Base-by-base conservation (phyloP, 257 asterid genomes). In the Oldenlandia corymbosa region DNA sequence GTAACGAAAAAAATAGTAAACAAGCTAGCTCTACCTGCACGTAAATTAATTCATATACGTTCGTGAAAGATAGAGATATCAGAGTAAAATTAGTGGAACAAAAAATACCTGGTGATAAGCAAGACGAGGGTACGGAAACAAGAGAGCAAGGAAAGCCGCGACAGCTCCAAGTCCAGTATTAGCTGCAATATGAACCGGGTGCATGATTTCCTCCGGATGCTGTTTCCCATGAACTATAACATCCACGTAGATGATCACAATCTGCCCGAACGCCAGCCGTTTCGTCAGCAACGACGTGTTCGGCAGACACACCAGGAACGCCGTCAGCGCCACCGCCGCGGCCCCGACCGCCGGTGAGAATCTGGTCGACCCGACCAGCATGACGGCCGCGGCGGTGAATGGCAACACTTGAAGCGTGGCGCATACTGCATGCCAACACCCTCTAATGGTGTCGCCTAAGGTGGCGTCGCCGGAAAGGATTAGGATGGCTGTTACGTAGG, bases 261-360 rank as follows among this genome's bases (percentile, higher is more conserved):
- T 73, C 73, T 85, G 95, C 53, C 93, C 95, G 23, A 85, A 81
- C 3, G 87, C 91, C 16, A 83, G 68, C 69, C 77, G 75, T 71
- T 85, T 88, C 1, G 84, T 67, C 55, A 80, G 75, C 55, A 85
- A 5, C 42, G 77, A 74, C 10, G 87, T 81, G 49, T 54, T 73
- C 30, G 91, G 94, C 56, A 88, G 58, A 10, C 82, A 85, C 69
- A 87, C 87, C 46, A 81, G 5, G 42, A 85, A 83, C 1, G 87
- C 41, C 11, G 63, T 79, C 58, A 67, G 36, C 13, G 70, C 74
- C 65, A 78, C 81, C 60, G 57, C 75, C 49, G 34, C 21, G 11
- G 89, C 81, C 4, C 79, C 85, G 21, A 47, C 10, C 12, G 45
- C 14, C 0, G 77, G 69, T 1, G 84, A 71, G 53, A 71, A 73